A percentile compares a stretch with the other conserved stretches of the same genome.
phyloP scores from a whole-genome alignment of 129 eudicot species.

The Deinandra increscens region DNA sequence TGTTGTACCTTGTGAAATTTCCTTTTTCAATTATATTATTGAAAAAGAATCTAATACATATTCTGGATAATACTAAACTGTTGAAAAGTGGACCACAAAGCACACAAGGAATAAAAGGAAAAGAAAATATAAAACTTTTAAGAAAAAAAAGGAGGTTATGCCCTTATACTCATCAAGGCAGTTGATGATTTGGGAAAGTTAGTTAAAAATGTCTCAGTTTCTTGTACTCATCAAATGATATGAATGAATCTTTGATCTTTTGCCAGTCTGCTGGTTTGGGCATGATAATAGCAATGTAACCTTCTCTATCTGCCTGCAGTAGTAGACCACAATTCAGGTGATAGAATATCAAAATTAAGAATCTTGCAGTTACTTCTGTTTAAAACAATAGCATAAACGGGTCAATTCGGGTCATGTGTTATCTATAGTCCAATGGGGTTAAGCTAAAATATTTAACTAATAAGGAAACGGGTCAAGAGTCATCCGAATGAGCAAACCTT shows the following conservation, averaged over 20 bases:
- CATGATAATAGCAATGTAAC: constrained; percentile 84
- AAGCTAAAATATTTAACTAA: background rate
- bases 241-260: constrained; percentile 64
- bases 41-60: no score
- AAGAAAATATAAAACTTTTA: no score
- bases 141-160: no score
- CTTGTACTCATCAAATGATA: constrained; percentile 64
- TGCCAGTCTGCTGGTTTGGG: constrained; percentile 92
- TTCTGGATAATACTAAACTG: no score
- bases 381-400: background rate
- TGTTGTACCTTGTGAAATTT: constrained; percentile 7
- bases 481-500: background rate
- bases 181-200: background rate
- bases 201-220: constrained; percentile 48
- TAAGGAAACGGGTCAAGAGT: background rate
- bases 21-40: background rate
- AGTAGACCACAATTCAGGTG: constrained; percentile 24
- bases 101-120: no score
- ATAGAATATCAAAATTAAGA: background rate
- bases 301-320: constrained; percentile 88
- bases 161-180: background rate
- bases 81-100: no score
- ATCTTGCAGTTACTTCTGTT: background rate
- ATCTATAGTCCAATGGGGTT: background rate
- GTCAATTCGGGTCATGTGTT: background rate